Evolutionary conservation across 2,329 filamentous ascomycete genomes (phyloP), one percentile per base, ranked within the genome.

Genomic region (Nothophaeocryptopus gaeumannii): DNA sequence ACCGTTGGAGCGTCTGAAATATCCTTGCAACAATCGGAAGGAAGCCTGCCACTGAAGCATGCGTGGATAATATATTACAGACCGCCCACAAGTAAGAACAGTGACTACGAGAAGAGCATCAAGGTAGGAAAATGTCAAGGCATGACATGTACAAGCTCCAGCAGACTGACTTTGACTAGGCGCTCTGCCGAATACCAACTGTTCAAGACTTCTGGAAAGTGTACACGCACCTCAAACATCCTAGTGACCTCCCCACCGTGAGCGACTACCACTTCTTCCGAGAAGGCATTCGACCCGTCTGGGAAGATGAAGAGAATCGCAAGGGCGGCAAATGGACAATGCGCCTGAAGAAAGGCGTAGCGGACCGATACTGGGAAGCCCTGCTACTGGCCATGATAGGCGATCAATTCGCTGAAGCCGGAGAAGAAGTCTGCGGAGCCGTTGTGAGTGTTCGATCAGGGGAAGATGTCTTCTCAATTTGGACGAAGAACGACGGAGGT

Each of bases 201-300:
- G 89, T 82, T 42, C 90, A 97, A 72, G 88, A 93, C 52, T 97
- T 99, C 68, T 96, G 90, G 83, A 79, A 82, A 40, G 84, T 96
- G 33, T 97, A 96, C 68, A 78, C 81, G 47, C 90, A 97, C 70
- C 79, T 99, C 40, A 95, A 95, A 74, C 83, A 88, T 26, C 93
- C 95, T 2, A 97, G 91, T 32, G 76, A 80, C 31, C 78, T 99
- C 50, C 92, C 92, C 5, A 85, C 92, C 4, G 92, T 97, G 29
- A 96, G 91, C 16, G 93, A 99, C 72, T 99, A 96, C 68, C 93
- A 99, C 69, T 85, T 99, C 53, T 99, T 99, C 78, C 95, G 93
- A 72, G 90, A 93, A 67, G 92, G 91, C 47, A 91, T 99, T 54
- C 84, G 93, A 53, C 93, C 93, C 15, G 93, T 99, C 62, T 99